Conservation (phyloP, 257 asterid species). For the Solanum chilense region DNA sequence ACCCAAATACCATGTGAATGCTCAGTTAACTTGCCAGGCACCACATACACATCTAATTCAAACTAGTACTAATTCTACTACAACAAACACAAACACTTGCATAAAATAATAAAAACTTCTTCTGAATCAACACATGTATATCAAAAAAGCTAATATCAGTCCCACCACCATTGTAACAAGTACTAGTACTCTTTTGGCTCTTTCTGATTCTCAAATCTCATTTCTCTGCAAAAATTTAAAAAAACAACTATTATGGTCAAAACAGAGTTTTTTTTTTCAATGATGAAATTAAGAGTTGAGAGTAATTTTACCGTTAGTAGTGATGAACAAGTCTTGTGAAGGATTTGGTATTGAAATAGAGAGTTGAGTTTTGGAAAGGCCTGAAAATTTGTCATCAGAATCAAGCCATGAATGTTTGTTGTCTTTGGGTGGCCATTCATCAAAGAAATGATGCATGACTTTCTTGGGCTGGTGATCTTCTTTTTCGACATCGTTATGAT, state of each 20-base stretch:
- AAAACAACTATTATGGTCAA: neutral
- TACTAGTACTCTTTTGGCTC: conserved; percentile 25
- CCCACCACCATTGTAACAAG: conserved; percentile 25
- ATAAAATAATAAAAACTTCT: neutral
- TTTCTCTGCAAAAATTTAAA: conserved; percentile 31
- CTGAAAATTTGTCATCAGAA: conserved; percentile 23
- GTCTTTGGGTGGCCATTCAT: conserved; percentile 56
- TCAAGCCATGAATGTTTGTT: conserved; percentile 31
- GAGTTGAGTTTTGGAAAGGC: conserved; percentile 37
- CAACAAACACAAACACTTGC: neutral
- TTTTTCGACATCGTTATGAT: neutral
- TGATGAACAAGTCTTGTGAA: conserved; percentile 66
- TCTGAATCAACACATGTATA: conserved; percentile 1
- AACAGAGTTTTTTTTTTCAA: neutral
- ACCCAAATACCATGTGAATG: neutral
- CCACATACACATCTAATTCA: conserved; percentile 3
- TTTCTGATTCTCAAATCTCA: conserved; percentile 21
- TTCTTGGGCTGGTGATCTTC: conserved; percentile 51
- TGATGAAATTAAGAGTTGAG: neutral
- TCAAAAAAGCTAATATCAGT: conserved; percentile 6
- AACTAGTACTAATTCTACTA: neutral
- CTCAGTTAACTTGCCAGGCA: neutral
- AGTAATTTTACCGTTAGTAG: conserved; percentile 41
- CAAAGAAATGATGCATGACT: conserved; percentile 90
- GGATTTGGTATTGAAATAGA: conserved; percentile 54